Percentiles rank a stretch among this genome's conserved stretches.
Conservation (phyloP, 2,329 filamentous ascomycete genomes). For the Botrytis elliptica region DNA sequence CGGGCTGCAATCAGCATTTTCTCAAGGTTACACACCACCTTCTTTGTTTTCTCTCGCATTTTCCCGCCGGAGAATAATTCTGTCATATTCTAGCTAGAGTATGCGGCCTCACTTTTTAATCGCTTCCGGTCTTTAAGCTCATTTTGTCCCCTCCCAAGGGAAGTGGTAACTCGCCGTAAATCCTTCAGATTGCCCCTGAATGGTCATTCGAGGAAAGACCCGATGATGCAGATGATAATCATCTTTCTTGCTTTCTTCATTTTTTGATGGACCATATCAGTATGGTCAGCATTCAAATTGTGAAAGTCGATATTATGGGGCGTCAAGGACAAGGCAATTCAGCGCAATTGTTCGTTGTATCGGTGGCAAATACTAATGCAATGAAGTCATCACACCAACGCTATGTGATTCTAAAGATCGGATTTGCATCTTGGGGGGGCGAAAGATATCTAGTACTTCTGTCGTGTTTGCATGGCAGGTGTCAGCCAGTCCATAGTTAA, state of each 20-base stretch:
- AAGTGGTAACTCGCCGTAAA: slow-evolving; percentile 10
- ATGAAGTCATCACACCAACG: slow-evolving; percentile 15
- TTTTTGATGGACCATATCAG: slow-evolving; percentile 3
- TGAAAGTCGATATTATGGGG: slow-evolving; percentile 12
- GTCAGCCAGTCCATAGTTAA: slow-evolving; percentile 12
- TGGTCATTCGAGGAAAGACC: slow-evolving; percentile 17
- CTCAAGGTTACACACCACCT: slow-evolving; percentile 26
- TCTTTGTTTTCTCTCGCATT: slow-evolving; percentile 26
- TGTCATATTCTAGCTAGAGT: slow-evolving; percentile 19
- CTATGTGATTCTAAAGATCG: slow-evolving; percentile 19
- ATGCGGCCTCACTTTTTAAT: slow-evolving; percentile 17
- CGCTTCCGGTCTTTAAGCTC: slow-evolving; percentile 4
- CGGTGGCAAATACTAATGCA: slow-evolving; percentile 17
- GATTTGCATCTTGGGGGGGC: slow-evolving; percentile 17
- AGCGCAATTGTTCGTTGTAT: slow-evolving; percentile 3
- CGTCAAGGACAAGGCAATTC: slow-evolving; percentile 1
- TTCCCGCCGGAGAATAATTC: slow-evolving; percentile 17
- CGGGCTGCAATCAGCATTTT: slow-evolving; percentile 26
- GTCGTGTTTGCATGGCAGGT: slow-evolving; percentile 17
- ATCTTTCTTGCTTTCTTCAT: slow-evolving; percentile 6
- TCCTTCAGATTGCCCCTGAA: slow-evolving; percentile 13
- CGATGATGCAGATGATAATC: slow-evolving; percentile 13
- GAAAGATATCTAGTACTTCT: slow-evolving; percentile 7
- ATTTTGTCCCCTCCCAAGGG: slow-evolving; percentile 2
- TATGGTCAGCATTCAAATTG: slow-evolving; percentile 14